Percentiles rank a stretch among this genome's conserved stretches.
Evolutionary conservation across 2,329 filamentous ascomycete species (phyloP).

Genomic region (Colletotrichum orbiculare): DNA sequence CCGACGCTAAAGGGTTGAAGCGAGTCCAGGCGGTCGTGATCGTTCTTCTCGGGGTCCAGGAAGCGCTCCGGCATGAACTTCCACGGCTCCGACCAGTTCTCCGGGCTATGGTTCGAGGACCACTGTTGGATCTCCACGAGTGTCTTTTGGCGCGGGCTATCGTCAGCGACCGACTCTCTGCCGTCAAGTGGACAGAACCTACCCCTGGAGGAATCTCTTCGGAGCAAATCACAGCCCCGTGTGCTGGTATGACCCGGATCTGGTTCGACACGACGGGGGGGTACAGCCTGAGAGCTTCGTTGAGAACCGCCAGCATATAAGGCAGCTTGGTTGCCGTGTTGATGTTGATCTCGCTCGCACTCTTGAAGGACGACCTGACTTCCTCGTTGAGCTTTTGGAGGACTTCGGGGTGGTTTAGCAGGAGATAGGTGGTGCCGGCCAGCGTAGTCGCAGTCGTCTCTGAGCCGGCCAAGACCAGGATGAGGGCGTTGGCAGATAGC

Average conservation of each 20-base stretch:
- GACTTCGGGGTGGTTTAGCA: slow-evolving; percentile 46
- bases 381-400: slow-evolving; percentile 49
- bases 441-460: slow-evolving; percentile 59
- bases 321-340: slow-evolving; percentile 43
- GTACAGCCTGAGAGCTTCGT: slow-evolving; percentile 54
- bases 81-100: slow-evolving; percentile 4
- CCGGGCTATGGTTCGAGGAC: not conserved
- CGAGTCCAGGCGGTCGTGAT: slow-evolving; percentile 4
- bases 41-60: not conserved
- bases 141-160: not conserved
- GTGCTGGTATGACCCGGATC: slow-evolving; percentile 42
- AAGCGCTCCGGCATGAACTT: slow-evolving; percentile 25
- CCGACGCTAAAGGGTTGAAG: slow-evolving; percentile 23
- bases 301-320: slow-evolving; percentile 54
- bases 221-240: slow-evolving; percentile 46
- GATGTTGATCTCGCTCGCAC: slow-evolving; percentile 52
- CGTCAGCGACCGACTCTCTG: not conserved
- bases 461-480: slow-evolving; percentile 50
- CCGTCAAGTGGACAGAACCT: too few species aligned
- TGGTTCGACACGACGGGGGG: slow-evolving; percentile 43
- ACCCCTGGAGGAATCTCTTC: slow-evolving; percentile 44
- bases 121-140: slow-evolving; percentile 2
- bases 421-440: slow-evolving; percentile 52
- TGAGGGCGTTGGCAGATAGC: slow-evolving; percentile 34
- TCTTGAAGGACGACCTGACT: slow-evolving; percentile 50